Evolutionary conservation across 768 basidiomycete species (phyloP), one percentile per base, ranked within the genome.

Genomic region (Tulasnella sp.): DNA sequence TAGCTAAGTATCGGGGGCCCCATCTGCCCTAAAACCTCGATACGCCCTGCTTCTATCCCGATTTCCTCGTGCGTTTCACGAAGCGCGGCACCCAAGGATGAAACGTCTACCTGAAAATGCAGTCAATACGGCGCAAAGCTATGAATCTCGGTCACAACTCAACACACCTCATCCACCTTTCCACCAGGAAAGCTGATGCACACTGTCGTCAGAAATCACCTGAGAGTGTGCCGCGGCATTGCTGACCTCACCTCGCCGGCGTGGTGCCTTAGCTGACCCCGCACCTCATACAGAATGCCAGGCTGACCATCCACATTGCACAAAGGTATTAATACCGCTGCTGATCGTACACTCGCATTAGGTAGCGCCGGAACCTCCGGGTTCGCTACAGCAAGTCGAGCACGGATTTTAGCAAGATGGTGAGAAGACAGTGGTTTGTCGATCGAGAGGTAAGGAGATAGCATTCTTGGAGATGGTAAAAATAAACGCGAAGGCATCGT

Each of bases 171-270:
- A 68, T 88, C 86, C 27, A 82, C 76, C 60, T 76, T 76, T 11
- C 86, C 86, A 27, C 86, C 85, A 49, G 86, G 86, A 70, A 85
- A 87, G 73, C 86, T 88, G 66, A 44, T 17, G 34, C 19, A 44
- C 10, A 12, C 17, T 8, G 24, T 22, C 49, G 34, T 60, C 17
- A 53, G 61, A 51, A 12, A 61, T 17, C 19, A 22, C 27, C 19
- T 2, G 38, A 21, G 2, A 25, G 15, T 21, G 1, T 7, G 48
- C 25, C 19, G 34, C 27, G 15, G 24, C 21, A 24, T 29, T 10
- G 5, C 75, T 38, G 61, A 86, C 87, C 87, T 87, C 31, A 89
- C 80, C 74, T 89, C 85, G n/a, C 87, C 87, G 0, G 86, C 82
- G 69, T 89, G 87, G 29, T 74, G 76, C 64, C 85, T 74, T 42